Evolutionary conservation across 1,139 yeast species (phyloP), one percentile per base, ranked within the genome.

Genomic region (Yamadazyma conglobata): DNA sequence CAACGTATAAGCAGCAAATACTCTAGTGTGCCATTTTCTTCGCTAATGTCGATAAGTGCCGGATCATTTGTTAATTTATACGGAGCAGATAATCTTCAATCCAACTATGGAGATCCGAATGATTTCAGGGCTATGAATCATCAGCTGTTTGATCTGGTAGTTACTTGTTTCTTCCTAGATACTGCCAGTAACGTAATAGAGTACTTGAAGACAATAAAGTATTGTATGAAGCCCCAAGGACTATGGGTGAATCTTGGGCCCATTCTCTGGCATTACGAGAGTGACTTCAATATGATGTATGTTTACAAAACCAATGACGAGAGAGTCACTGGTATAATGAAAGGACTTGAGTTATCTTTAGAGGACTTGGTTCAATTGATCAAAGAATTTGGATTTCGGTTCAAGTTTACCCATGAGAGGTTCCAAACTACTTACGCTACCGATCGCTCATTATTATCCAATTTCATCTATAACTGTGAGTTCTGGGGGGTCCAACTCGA

Each of bases 241-340:
- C 43, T 60, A 10, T 87, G 96, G 95, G 64, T 86, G 34, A 88
- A 88, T 52, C 75, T 81, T 46, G 96, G 96, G 0, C 96, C 96
- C 0, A 58, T 87, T 16, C 56, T 83, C 31, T 87, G 95, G 93
- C 96, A 88, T 55, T 81, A 74, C 49, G 95, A 85, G 46, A 76
- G 74, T 32, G 75, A 72, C 28, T 57, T 52, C 15, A 56, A 31
- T 14, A 35, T 39, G 19, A 11, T 17, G 9, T n/a, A 15, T 18
- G 20, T 32, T 10, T 17, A n/a, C 5, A 37, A 35, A 5, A 49
- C 47, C 10, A 61, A 60, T 16, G 67, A 63, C 2, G 50, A 48
- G 9, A 39, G 42, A 3, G 50, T 57, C 1, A 54, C 60, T 2
- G 46, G 64, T 1, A 69, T 70, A 3, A 46, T 57, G 38, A 64